Percentiles rank a stretch among this genome's conserved stretches.
These are phyloP conservation scores for Erysimum cheiri DNA, from an alignment of 441 rosid genomes.

Conservation along the genomic window DNA sequence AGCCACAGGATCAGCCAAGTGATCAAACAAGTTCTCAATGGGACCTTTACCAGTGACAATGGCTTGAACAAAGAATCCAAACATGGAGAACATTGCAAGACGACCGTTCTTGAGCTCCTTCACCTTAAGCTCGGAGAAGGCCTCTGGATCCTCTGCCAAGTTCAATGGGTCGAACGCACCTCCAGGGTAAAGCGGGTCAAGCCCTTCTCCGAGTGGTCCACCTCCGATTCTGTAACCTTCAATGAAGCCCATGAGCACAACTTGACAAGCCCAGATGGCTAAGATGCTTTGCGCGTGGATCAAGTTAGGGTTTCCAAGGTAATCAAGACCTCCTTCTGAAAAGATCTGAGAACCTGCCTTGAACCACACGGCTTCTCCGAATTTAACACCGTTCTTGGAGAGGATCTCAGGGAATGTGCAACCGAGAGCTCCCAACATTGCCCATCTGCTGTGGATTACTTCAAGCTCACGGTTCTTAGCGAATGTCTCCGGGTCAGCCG, in stretches of 20 bases:
- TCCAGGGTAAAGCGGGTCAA: slow-evolving; percentile 87
- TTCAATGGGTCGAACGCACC: slow-evolving; percentile 92
- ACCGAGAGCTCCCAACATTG: slow-evolving; percentile 91
- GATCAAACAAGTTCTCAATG: slow-evolving; percentile 80
- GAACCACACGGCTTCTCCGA: slow-evolving; percentile 94
- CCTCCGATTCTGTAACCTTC: slow-evolving; percentile 93
- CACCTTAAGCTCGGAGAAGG: slow-evolving; percentile 87
- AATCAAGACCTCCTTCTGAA: slow-evolving; percentile 90
- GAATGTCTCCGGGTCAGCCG: slow-evolving; percentile 91
- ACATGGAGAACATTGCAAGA: slow-evolving; percentile 91
- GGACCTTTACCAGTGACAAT: slow-evolving; percentile 95
- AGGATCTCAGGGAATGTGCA: slow-evolving; percentile 89
- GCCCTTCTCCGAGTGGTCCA: slow-evolving; percentile 91
- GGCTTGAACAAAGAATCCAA: slow-evolving; percentile 92
- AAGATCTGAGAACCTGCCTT: slow-evolving; percentile 91
- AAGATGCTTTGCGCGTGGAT: slow-evolving; percentile 92
- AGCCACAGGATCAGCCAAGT: slow-evolving; percentile 77
- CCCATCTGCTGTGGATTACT: slow-evolving; percentile 94
- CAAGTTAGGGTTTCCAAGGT: slow-evolving; percentile 88
- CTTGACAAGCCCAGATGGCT: slow-evolving; percentile 89
- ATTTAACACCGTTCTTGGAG: slow-evolving; percentile 78
- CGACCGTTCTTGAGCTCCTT: slow-evolving; percentile 93
- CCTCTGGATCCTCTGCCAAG: slow-evolving; percentile 87
- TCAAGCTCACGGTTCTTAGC: slow-evolving; percentile 95
- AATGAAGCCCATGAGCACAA: slow-evolving; percentile 86